phyloP scores from a whole-genome alignment of 345 rosid genomes.

The Fremontodendron californicum region DNA sequence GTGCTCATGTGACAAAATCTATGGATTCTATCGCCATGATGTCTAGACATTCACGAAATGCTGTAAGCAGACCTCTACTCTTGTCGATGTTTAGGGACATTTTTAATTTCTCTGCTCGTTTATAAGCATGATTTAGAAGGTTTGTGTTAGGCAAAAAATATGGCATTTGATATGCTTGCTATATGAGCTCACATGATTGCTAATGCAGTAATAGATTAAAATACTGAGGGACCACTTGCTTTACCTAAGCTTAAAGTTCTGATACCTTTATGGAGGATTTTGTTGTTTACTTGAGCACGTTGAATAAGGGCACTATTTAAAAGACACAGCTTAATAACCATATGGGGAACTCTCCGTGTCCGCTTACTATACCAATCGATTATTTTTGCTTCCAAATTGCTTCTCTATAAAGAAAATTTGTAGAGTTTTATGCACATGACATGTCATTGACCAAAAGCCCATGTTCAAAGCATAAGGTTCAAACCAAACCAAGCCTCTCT shows the following conservation, averaged over 20 bases:
- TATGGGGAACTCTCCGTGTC: neutral
- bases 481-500: no score
- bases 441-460: no score
- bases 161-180: neutral
- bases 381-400: neutral
- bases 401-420: neutral
- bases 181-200: neutral
- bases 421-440: neutral
- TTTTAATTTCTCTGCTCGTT: neutral
- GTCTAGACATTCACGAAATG: constrained; percentile 32
- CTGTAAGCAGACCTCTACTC: constrained; percentile 32
- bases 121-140: neutral
- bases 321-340: neutral
- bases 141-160: neutral
- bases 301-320: neutral
- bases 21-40: constrained; percentile 48
- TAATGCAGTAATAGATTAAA: neutral
- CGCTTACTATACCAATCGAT: neutral
- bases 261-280: neutral
- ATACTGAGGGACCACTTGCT: constrained; percentile 13
- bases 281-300: neutral
- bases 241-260: neutral
- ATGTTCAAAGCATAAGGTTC: no score
- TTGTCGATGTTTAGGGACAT: neutral
- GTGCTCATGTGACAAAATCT: constrained; percentile 48